Evolutionary conservation across 179 eudicot genomes (phyloP), one percentile per base, ranked within the genome.

Genomic region (Spergularia azorica): DNA sequence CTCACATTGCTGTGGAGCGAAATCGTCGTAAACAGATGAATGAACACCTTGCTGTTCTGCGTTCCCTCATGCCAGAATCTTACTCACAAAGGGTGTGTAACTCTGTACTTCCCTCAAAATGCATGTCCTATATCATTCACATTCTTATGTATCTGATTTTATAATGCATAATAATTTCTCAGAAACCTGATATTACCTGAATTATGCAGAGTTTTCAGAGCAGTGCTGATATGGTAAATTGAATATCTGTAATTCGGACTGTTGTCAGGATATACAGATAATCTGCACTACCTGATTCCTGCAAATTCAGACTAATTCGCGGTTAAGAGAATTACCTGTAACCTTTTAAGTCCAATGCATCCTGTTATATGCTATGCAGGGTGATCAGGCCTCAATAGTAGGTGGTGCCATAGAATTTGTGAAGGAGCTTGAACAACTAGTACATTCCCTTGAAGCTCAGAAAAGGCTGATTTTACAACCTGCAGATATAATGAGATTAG

Each of bases 331-430:
- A 57, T 57, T 57, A 57, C 20, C 60, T 57, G 20, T 57, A n/a
- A 57, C 3, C 6, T n/a, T 57, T 72, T 39, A 20, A 74, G 21
- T 61, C 38, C 52, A 38, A 11, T n/a, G 59, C 16, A 32, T 56
- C 8, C 6, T 54, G 7, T 63, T 9, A 26, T 66, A 8, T 58
- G 57, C 1, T 76, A 13, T 79, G 72, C 73, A 95, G 97, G 95
- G 99, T 78, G 99, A 95, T 77, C 99, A 93, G 62, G 99, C 99
- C 11, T 95, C 99, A 15, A 88, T 93, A 32, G 99, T 95, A 64
- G 97, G 99, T 59, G 99, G 97, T 50, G 99, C 99, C 1, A 91
- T 95, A 62, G 92, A 90, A 15, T 95, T 81, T 66, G 95, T 95
- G 72, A 95, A 93, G 82, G 91, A 90, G 75, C 95, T 95, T 17